Evolutionary conservation across 495 filamentous ascomycete species (phyloP).

Genomic region (Penicillium antarcticum): DNA sequence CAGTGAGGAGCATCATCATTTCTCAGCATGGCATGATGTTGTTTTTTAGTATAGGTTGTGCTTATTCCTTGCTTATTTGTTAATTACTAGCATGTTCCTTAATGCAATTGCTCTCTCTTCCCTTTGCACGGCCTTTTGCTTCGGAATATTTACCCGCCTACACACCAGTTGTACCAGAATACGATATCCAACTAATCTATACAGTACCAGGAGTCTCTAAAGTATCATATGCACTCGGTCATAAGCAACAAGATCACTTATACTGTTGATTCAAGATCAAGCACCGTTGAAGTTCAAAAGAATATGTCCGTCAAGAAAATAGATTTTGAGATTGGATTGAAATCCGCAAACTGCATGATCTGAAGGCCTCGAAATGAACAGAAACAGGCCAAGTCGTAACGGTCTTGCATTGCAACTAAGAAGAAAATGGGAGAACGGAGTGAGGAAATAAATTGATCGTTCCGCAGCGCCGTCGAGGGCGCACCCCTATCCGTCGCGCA

Average conservation of each 20-base stretch:
- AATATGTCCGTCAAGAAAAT: not conserved
- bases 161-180: too few relatives aligned
- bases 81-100: not conserved
- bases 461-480: slow-evolving; percentile 19
- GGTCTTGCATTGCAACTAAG: slow-evolving; percentile 46
- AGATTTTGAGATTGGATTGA: not conserved
- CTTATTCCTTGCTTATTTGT: not conserved
- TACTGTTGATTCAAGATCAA: too few relatives aligned
- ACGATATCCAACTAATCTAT: too few relatives aligned
- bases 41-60: not conserved
- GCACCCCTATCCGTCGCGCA: slow-evolving; percentile 23
- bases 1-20: slow-evolving; percentile 26
- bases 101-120: too few relatives aligned
- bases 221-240: too few relatives aligned
- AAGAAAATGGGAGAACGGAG: slow-evolving; percentile 29
- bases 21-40: slow-evolving; percentile 12
- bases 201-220: too few relatives aligned
- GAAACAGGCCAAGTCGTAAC: slow-evolving; percentile 34
- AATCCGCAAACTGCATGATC: slow-evolving; percentile 1
- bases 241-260: too few relatives aligned
- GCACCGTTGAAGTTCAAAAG: too few relatives aligned
- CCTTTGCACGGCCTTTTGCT: too few relatives aligned
- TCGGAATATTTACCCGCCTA: too few relatives aligned
- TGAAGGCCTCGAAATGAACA: slow-evolving; percentile 3
- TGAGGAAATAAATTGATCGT: slow-evolving; percentile 29